Percentiles rank a stretch among this genome's conserved stretches.
Evolutionary conservation across 225 moss, liverwort and hornwort genomes (phyloP).

Genomic region (Bryum argenteum): DNA sequence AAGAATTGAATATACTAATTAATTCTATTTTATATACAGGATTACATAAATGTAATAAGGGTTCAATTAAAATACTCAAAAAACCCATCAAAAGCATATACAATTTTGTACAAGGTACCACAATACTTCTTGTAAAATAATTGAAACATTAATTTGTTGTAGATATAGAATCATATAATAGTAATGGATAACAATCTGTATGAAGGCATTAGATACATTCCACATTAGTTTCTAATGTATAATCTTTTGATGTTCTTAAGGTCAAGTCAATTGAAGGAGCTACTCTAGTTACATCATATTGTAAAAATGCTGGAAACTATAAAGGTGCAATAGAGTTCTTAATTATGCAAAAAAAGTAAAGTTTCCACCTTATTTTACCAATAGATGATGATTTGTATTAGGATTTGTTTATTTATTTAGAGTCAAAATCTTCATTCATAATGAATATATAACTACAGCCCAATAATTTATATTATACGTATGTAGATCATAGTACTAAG

Average conservation of each 20-base stretch:
- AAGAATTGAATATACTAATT: no score
- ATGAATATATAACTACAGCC: no score
- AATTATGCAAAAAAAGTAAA: slow-evolving; percentile 73
- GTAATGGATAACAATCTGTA: rapidly evolving
- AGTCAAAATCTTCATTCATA: no score
- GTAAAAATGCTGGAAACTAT: slow-evolving; percentile 72
- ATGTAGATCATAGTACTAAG: no score
- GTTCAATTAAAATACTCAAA: slow-evolving; percentile 59
- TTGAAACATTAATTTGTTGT: no score
- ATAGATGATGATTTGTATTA: no score
- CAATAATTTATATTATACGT: no score
- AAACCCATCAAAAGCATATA: slow-evolving; percentile 60
- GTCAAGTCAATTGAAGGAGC: slow-evolving; percentile 75
- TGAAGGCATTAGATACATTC: rapidly evolving
- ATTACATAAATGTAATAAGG: slow-evolving; percentile 58
- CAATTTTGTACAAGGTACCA: slow-evolving; percentile 55
- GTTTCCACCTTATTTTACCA: no score
- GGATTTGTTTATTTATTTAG: no score
- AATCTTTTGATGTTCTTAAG: slow-evolving; percentile 14
- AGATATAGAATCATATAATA: no score
- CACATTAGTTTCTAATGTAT: not conserved
- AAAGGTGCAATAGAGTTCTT: slow-evolving; percentile 74
- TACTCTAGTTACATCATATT: slow-evolving; percentile 47
- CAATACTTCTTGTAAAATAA: no score
- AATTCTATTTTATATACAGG: slow-evolving; percentile 19